These are phyloP conservation scores for Naumovozyma baii DNA, from an alignment of 805 yeast genomes.

Conservation along the genomic window DNA sequence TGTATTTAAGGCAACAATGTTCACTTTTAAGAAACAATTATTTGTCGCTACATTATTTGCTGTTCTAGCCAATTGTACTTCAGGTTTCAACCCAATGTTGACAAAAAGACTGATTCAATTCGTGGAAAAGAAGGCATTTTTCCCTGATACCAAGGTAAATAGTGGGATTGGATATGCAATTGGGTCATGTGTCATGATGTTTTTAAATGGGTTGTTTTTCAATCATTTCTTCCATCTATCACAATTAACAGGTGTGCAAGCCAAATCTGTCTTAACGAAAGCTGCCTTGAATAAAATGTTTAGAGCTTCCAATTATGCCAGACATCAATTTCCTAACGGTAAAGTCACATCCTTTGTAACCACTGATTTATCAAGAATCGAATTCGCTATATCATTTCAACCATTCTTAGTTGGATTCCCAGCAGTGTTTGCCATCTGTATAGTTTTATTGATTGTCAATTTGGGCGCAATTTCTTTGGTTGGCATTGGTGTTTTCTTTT, in stretches of 20 bases:
- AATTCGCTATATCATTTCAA: slow-evolving; percentile 61
- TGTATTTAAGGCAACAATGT: slow-evolving; percentile 37
- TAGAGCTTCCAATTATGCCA: slow-evolving; percentile 46
- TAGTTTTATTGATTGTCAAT: slow-evolving; percentile 54
- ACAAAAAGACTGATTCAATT: slow-evolving; percentile 55
- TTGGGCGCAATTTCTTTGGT: slow-evolving; percentile 66
- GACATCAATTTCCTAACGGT: slow-evolving; percentile 53
- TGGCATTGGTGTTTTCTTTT: slow-evolving; percentile 53
- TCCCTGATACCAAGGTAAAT: slow-evolving; percentile 36
- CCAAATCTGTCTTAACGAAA: slow-evolving; percentile 61
- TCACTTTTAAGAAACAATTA: slow-evolving; percentile 43
- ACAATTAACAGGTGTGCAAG: slow-evolving; percentile 58
- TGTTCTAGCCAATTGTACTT: slow-evolving; percentile 37
- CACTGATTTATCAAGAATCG: slow-evolving; percentile 73
- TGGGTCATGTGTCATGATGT: slow-evolving; percentile 52
- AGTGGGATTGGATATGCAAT: slow-evolving; percentile 70
- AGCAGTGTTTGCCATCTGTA: slow-evolving; percentile 49
- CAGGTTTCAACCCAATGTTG: slow-evolving; percentile 55
- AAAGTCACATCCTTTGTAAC: slow-evolving; percentile 70
- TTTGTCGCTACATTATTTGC: slow-evolving; percentile 36
- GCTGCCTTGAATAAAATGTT: slow-evolving; percentile 63
- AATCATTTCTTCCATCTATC: slow-evolving; percentile 59
- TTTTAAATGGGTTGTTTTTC: slow-evolving; percentile 38
- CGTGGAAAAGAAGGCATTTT: slow-evolving; percentile 43
- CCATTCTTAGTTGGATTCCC: slow-evolving; percentile 59